Percentiles rank a stretch among this genome's conserved stretches.
These are phyloP conservation scores for Acanthamoeba lugdunensis DNA, from an alignment of 208 protist species.

Conservation along the genomic window DNA sequence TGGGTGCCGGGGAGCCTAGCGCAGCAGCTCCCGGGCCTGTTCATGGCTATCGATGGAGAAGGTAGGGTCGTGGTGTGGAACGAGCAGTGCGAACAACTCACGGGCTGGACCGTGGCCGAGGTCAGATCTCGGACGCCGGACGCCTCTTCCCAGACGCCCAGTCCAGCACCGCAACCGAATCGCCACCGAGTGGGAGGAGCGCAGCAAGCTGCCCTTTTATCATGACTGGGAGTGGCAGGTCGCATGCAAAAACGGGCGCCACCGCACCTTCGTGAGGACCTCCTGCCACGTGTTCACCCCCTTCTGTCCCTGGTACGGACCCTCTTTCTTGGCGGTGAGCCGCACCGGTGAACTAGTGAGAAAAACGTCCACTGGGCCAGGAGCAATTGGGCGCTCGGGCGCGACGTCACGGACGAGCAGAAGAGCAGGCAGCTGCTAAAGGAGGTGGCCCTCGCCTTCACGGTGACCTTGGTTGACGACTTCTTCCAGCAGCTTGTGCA, in stretches of 20 bases:
- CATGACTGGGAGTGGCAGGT: conserved; percentile 62
- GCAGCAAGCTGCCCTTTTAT: not conserved
- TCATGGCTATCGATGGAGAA: not conserved
- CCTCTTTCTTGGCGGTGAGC: not conserved
- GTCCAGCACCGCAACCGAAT: not conserved
- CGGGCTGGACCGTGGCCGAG: conserved; percentile 5
- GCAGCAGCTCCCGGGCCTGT: not conserved
- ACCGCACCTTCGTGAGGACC: not conserved
- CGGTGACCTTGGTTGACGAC: conserved; percentile 15
- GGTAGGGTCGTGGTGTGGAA: conserved; percentile 7
- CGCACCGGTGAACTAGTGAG: too few relatives aligned
- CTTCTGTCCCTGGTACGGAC: not conserved
- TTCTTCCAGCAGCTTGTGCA: conserved; percentile 47
- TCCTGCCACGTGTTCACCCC: not conserved
- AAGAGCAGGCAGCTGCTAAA: conserved; percentile 19
- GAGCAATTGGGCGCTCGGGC: not conserved
- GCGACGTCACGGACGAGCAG: conserved; percentile 40
- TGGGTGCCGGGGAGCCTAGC: too few relatives aligned
- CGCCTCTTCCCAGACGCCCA: not conserved
- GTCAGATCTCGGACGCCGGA: not conserved
- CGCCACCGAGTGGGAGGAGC: not conserved
- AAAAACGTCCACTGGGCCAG: too few relatives aligned
- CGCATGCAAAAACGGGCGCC: not conserved
- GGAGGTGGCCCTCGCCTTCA: conserved; percentile 39
- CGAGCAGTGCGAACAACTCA: not conserved